phyloP scores from a whole-genome alignment of 2,329 filamentous ascomycete species.

The Leptographium flavum region DNA sequence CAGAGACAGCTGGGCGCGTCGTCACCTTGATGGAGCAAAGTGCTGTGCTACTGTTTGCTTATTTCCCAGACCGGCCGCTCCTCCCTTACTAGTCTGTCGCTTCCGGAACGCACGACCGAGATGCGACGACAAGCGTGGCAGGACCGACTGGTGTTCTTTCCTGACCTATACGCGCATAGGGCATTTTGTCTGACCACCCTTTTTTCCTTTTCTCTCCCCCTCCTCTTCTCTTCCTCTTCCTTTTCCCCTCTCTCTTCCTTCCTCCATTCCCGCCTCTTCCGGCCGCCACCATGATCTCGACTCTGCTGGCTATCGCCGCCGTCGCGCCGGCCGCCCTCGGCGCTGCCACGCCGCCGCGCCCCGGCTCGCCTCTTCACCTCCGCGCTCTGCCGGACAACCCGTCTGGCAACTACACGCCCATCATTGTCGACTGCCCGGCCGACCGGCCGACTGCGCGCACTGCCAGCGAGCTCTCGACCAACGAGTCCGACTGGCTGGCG shows the following conservation, averaged over 20 bases:
- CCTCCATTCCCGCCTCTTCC: background rate
- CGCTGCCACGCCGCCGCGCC: background rate
- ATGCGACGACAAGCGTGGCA: too few relatives aligned
- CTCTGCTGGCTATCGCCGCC: background rate
- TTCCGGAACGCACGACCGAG: too few relatives aligned
- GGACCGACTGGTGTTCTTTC: too few relatives aligned
- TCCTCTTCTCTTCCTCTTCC: background rate
- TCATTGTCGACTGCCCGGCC: constrained; percentile 51
- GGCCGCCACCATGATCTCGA: background rate
- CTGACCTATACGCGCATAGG: too few relatives aligned
- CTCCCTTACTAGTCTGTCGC: too few relatives aligned
- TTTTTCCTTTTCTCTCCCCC: background rate
- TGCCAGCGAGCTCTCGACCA: constrained; percentile 46
- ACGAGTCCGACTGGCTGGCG: constrained; percentile 63
- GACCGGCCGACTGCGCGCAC: constrained; percentile 53
- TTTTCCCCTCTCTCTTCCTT: background rate
- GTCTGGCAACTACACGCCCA: constrained; percentile 56
- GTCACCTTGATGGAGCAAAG: too few relatives aligned
- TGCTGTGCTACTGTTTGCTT: too few relatives aligned
- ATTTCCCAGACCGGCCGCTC: too few relatives aligned
- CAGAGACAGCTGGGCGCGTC: too few relatives aligned
- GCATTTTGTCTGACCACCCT: background rate
- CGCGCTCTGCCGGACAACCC: constrained; percentile 23
- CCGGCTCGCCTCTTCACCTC: too few relatives aligned
- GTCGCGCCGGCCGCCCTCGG: background rate